Base-by-base conservation (phyloP, 1,139 yeast species). In the Hanseniaspora uvarum region DNA sequence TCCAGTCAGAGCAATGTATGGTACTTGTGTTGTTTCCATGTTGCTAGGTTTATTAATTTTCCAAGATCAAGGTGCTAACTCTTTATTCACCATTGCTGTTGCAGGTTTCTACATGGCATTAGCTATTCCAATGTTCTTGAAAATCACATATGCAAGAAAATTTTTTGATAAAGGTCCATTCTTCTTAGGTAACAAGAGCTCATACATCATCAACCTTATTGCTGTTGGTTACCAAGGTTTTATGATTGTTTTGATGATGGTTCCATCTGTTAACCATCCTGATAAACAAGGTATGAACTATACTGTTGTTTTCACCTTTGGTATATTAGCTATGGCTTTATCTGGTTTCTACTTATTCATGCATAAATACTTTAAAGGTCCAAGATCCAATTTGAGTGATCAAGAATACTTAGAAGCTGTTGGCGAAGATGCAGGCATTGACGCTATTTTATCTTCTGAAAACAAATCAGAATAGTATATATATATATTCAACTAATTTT, bases 21-120 rank as follows among this genome's bases (percentile, higher is more conserved):
- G 76, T 59, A 79, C 77, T 26, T 78, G 80, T 38, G 55, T 65
- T 34, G 62, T 76, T 16, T 73, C 78, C 8, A 63, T 79, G 31
- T 43, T 74, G n/a, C 62, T 81, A 30, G 86, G 86, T 10, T 70
- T 79, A 50, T 67, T 82, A 56, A 77, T 80, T 59, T 68, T 82
- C 48, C 79, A 80, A 46, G 80, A 81, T 52, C 58, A 74, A 5
- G 72, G 78, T n/a, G 86, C 86, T 36, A 70, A 67, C 55, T 85
- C 86, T 19, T 67, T 81, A 45, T 80, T 80, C 66, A 73, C 82
- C 19, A 65, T 80, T 39, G 74, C 75, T 43, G 75, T 79, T 51
- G 79, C 82, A n/a, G 82, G 83, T 56, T 78, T 78, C 63, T 77
- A 78, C 60, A 65, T 79, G 50, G 76, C 83, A 2, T 80, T 83